Conservation (phyloP, 2,329 filamentous ascomycete genomes). For the Diaporthe sp. region DNA sequence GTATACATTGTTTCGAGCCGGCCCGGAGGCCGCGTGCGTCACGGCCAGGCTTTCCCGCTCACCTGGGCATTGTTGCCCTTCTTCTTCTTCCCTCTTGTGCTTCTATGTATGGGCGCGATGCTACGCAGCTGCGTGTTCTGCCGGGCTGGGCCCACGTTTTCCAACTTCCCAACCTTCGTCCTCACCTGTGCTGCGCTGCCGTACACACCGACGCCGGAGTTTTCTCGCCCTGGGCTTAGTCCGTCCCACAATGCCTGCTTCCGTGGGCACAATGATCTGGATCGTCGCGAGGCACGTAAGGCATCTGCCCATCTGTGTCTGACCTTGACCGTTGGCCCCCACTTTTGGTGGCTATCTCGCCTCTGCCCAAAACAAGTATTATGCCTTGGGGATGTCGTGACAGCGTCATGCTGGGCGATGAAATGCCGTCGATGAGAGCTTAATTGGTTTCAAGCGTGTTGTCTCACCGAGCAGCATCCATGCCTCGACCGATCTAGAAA, state of each 20-base stretch:
- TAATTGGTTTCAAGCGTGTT: background rate
- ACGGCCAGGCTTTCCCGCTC: background rate
- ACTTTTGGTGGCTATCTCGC: background rate
- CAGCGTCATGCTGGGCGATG: background rate
- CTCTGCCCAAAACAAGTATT: background rate
- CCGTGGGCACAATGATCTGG: background rate
- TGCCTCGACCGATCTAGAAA: background rate
- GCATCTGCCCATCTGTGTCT: background rate
- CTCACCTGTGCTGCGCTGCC: background rate
- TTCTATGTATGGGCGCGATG: background rate
- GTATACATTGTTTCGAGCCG: constrained; percentile 25
- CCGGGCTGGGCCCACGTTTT: background rate
- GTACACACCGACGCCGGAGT: background rate
- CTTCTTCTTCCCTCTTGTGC: background rate
- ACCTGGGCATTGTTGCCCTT: too few relatives aligned
- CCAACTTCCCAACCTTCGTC: background rate
- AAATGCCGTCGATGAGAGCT: background rate
- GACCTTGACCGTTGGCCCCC: background rate
- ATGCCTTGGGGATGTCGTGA: background rate
- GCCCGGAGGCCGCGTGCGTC: constrained; percentile 13
- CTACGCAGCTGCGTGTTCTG: background rate
- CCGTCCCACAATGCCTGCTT: background rate
- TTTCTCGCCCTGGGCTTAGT: background rate
- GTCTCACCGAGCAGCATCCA: background rate
- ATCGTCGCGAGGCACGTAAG: background rate